Percentiles rank a stretch among this genome's conserved stretches.
phyloP scores from a whole-genome alignment of 352 stramenopile genomes.

The Globisporangium splendens region DNA sequence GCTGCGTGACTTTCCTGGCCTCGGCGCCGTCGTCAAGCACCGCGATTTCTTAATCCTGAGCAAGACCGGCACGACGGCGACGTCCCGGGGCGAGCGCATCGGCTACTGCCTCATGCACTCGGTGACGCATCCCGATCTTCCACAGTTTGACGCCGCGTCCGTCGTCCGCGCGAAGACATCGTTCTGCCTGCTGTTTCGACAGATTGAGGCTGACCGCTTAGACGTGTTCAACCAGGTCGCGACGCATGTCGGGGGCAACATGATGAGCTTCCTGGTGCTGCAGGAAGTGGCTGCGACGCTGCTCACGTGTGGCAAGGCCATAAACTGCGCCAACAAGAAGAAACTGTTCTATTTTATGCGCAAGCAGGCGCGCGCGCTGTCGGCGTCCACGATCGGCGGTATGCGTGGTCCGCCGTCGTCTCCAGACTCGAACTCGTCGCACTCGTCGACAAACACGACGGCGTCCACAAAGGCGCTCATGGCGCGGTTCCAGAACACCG shows the following conservation, averaged over 20 bases:
- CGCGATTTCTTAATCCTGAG: conserved; percentile 43
- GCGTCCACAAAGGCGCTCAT: conserved; percentile 12
- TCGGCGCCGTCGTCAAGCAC: conserved; percentile 31
- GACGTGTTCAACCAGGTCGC: conserved; percentile 42
- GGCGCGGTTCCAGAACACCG: conserved; percentile 6
- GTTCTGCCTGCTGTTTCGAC: conserved; percentile 37
- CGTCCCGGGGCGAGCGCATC: conserved; percentile 38
- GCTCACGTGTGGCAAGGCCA: conserved; percentile 25
- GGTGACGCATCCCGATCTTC: conserved; percentile 44
- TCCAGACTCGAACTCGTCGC: conserved; percentile 7
- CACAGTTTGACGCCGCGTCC: conserved; percentile 25
- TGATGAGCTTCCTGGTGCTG: conserved; percentile 36
- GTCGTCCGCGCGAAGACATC: conserved; percentile 42
- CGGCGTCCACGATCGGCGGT: background rate
- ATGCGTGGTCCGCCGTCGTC: background rate
- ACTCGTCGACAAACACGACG: conserved; percentile 1
- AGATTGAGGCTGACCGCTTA: conserved; percentile 30
- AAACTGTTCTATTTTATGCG: conserved; percentile 42
- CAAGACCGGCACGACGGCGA: conserved; percentile 36
- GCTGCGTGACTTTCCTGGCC: conserved; percentile 29
- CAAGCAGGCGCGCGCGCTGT: conserved; percentile 17
- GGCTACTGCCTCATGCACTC: conserved; percentile 49
- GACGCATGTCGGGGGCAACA: conserved; percentile 30
- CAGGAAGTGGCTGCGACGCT: conserved; percentile 25
- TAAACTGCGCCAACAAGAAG: conserved; percentile 43